Base-by-base conservation (phyloP, 495 filamentous ascomycete species). In the Penicillium herquei region DNA sequence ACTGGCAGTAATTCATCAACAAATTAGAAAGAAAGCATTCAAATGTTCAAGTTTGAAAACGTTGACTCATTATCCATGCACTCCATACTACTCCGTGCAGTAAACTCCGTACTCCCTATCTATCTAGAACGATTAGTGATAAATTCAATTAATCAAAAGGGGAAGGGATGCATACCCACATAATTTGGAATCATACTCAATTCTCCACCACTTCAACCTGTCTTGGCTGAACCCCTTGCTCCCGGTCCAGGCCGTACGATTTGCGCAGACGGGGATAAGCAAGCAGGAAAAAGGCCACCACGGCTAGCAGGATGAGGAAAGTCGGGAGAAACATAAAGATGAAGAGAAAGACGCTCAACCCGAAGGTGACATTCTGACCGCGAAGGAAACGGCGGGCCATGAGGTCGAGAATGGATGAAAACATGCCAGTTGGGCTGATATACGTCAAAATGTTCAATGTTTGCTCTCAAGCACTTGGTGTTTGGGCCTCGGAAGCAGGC, bases 321-420 rank as follows among this genome's bases (percentile, higher is more conserved):
- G 73, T 76, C 0, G 73, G 73, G 7, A 76, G 37, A 14, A 75
- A 79, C 64, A 71, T 70, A 42, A 75, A 76, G 7, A 63, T 66
- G 37, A 76, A 76, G 7, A 76, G 63, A 30, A 76, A 51, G 1
- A 72, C 11, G 39, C 70, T 75, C 48, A 76, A 47, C 14, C 73
- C 71, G 14, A 76, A 58, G 52, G 69, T 66, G 41, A 65, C 43
- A 49, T 63, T 66, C 13, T 71, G 67, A 32, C 64, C 66, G 42
- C 55, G 65, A 33, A 72, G 62, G 31, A 71, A 53, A 30, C 62
- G 68, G 33, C 67, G 69, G 10, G 65, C 65, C 69, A 76, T 73
- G 47, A 64, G 56, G 13, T 70, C 67, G 30, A 69, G 42, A 8
- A 48, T 6, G 0, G 51, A 50, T n/a, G 56, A 50, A 30, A 54